These are phyloP conservation scores for Ophiocordyceps camponoti-leonardi DNA, from an alignment of 2,329 filamentous ascomycete genomes.

Conservation along the genomic window DNA sequence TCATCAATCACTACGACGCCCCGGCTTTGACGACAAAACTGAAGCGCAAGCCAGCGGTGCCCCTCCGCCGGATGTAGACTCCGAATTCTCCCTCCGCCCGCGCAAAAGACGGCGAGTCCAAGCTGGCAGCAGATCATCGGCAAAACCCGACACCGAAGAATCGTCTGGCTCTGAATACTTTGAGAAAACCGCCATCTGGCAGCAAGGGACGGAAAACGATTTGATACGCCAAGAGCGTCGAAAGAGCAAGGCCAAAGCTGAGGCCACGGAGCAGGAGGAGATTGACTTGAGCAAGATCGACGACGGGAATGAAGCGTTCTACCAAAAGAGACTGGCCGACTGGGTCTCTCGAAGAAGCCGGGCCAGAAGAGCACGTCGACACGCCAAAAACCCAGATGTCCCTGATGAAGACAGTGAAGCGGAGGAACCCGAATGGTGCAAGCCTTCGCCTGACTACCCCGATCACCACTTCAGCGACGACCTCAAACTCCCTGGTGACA, in stretches of 20 bases:
- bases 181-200: constrained; percentile 16
- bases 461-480: constrained; percentile 62
- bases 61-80: constrained; percentile 17
- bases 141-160: constrained; percentile 25
- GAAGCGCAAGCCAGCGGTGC: constrained; percentile 1
- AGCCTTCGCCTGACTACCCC: constrained; percentile 66
- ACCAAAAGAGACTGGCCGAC: constrained; percentile 53
- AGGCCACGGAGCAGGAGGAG: constrained; percentile 17
- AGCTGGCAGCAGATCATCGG: constrained; percentile 20
- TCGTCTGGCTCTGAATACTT: constrained; percentile 15
- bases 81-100: constrained; percentile 40
- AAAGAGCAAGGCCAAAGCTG: constrained; percentile 24
- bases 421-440: constrained; percentile 53
- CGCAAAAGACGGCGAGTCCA: constrained; percentile 35
- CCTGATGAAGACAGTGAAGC: constrained; percentile 23
- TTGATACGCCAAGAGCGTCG: constrained; percentile 18
- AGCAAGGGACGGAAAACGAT: constrained; percentile 21
- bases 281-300: constrained; percentile 48
- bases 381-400: constrained; percentile 16
- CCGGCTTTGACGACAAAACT: constrained; percentile 42
- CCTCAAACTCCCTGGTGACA: constrained; percentile 75
- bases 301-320: constrained; percentile 75
- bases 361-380: constrained; percentile 20
- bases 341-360: constrained; percentile 46
- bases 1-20: constrained; percentile 56